Base-by-base conservation (phyloP, 805 yeast genomes). In the Jamesozyma hellenica region DNA sequence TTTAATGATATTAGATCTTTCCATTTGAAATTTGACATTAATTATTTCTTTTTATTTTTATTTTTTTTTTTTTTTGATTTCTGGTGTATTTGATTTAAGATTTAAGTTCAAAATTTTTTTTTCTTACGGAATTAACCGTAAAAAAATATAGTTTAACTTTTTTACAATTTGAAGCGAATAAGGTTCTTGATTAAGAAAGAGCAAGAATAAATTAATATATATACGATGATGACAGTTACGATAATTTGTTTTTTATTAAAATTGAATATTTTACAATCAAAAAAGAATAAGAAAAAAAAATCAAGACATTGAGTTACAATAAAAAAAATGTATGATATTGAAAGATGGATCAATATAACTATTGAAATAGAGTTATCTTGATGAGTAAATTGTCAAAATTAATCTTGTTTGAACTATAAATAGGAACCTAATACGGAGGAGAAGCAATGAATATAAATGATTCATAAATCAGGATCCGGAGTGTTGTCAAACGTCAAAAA, bases 351-450 rank as follows among this genome's bases (percentile, higher is more conserved):
- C 84, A 65, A 66, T 60, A 63, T 62, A 66, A 49, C 68, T 77
- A 76, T 62, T 28, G 48, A 44, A 42, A 40, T 36, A 51, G 59
- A 48, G 23, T 35, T 63, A 70, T 57, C 67, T 69, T 60, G 88
- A 80, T 82, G 90, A 82, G 90, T 81, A 82, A 66, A 61, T 74
- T 60, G 70, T 74, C 80, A 36, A 10, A 71, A 49, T 35, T 47
- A 62, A 32, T 82, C 86, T 84, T 67, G 94, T 81, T 84, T 87
- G 67, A 43, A 34, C 81, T 76, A 77, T 29, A 79, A 83, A 83
- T 82, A 80, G 94, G 88, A 79, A 40, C 46, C 49, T 39, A 43
- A 35, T 43, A 47, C 38, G 28, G 45, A 16, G 38, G 16, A 30
- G 19, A 27, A 21, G 16, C 26, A 26, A 34, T 21, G 28, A 34